Conservation (phyloP, 495 filamentous ascomycete species). For the Neurospora sp. region DNA sequence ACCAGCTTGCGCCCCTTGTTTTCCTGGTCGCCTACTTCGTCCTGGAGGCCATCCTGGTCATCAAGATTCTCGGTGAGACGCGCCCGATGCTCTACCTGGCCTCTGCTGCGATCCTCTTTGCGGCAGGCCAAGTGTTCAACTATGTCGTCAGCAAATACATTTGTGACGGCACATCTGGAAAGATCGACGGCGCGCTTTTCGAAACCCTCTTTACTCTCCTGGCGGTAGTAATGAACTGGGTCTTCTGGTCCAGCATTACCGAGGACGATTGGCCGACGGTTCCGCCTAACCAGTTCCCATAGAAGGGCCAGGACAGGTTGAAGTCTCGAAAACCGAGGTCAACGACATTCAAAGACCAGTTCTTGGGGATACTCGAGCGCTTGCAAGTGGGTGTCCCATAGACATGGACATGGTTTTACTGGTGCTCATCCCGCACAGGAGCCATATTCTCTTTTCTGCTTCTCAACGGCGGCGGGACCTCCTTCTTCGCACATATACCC, state of each 20-base stretch:
- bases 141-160: constrained; percentile 88
- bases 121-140: constrained; percentile 87
- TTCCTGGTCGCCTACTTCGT: constrained; percentile 76
- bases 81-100: constrained; percentile 81
- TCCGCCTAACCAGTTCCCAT: constrained; percentile 16
- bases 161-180: constrained; percentile 67
- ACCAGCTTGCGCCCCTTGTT: constrained; percentile 83
- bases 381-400: neutral
- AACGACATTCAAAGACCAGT: neutral
- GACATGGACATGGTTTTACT: neutral
- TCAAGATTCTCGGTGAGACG: constrained; percentile 72
- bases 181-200: constrained; percentile 89
- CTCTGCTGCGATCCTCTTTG: constrained; percentile 68
- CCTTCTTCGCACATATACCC: neutral
- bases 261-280: constrained; percentile 93
- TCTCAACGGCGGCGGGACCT: neutral
- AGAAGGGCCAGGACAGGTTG: neutral
- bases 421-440: neutral
- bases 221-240: constrained; percentile 72
- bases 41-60: constrained; percentile 70
- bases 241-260: constrained; percentile 98
- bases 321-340: neutral
- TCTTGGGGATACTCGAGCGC: neutral
- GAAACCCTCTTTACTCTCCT: constrained; percentile 85
- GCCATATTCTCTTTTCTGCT: neutral